A percentile compares a stretch with the other conserved stretches of the same genome.
Evolutionary conservation across 192 early-diverging fungal species (phyloP).

Genomic region (Cetraspora pellucida): DNA sequence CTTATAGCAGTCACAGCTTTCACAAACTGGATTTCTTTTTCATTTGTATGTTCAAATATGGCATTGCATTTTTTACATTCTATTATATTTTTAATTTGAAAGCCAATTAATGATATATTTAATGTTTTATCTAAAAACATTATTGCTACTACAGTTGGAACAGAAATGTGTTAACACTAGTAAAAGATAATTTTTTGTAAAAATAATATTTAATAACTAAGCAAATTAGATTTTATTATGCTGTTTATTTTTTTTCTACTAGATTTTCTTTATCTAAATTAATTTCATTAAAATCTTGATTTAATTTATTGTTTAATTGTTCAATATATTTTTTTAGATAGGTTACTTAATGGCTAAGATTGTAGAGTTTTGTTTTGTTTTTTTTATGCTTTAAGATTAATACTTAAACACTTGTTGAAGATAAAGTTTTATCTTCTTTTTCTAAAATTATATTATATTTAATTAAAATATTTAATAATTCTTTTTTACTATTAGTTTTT

Average conservation of each 20-base stretch:
- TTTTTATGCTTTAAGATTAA: too few species aligned
- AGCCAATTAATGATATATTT: neutral
- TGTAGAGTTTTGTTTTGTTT: too few species aligned
- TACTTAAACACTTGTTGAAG: too few species aligned
- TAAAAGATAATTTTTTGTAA: neutral
- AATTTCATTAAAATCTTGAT: too few species aligned
- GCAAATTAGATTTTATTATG: neutral
- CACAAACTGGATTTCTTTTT: neutral
- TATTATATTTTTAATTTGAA: neutral
- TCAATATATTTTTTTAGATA: too few species aligned
- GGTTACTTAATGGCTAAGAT: too few species aligned
- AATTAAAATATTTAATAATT: too few species aligned
- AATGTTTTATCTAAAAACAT: neutral
- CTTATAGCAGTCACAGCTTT: neutral
- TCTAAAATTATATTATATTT: too few species aligned
- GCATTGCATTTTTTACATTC: neutral
- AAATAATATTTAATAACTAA: neutral
- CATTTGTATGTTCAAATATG: neutral
- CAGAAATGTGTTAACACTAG: neutral
- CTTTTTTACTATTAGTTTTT: too few species aligned
- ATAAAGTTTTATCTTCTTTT: too few species aligned
- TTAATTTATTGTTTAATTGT: too few species aligned
- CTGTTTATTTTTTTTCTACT: neutral
- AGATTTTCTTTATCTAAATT: too few species aligned
- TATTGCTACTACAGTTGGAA: neutral